Evolutionary conservation across 2,329 filamentous ascomycete genomes (phyloP), one percentile per base, ranked within the genome.

Genomic region (Paracamarosporium sp.): DNA sequence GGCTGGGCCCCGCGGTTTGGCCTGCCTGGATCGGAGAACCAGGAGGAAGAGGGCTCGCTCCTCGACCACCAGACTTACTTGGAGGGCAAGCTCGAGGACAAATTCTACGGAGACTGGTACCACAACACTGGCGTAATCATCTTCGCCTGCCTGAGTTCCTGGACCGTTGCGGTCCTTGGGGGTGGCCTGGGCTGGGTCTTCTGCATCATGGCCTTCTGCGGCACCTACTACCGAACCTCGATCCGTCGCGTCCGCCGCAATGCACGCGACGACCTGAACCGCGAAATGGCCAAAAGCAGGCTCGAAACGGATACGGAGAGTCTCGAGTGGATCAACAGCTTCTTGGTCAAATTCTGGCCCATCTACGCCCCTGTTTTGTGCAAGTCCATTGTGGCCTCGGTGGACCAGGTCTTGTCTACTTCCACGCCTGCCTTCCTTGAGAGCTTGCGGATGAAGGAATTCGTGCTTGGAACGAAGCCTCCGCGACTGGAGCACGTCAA

Each of bases 291-390:
- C 12, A 91, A 97, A 78, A 90, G 89, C 77, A 91, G 86, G 69
- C 82, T 99, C 53, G 95, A 98, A 68, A 95, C 88, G 8, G 95
- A 99, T 67, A 88, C 88, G 25, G 95, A 99, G 79, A 95, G 91
- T 55, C 82, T 99, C 47, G 95, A 99, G 77, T 99, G 95, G 95
- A 98, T 99, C 77, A 99, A 99, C 83, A 96, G 92, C 68, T 99
- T 99, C 80, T 76, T 99, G 68, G 88, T 96, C 79, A 99, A 99
- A 76, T 99, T 99, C 81, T 99, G 95, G 95, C 95, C 95, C 61
- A 99, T 99, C 71, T 98, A 97, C 75, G 92, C 95, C 54, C 95
- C 95, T 1, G 92, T 98, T 9, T 86, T 99, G 12, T 94, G 93
- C 59, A 88, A 95, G 66, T 96, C 92, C 22, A 90, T 99, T 69